These are phyloP conservation scores for Lactarius tabidus DNA, from an alignment of 768 basidiomycete genomes.

Conservation along the genomic window DNA sequence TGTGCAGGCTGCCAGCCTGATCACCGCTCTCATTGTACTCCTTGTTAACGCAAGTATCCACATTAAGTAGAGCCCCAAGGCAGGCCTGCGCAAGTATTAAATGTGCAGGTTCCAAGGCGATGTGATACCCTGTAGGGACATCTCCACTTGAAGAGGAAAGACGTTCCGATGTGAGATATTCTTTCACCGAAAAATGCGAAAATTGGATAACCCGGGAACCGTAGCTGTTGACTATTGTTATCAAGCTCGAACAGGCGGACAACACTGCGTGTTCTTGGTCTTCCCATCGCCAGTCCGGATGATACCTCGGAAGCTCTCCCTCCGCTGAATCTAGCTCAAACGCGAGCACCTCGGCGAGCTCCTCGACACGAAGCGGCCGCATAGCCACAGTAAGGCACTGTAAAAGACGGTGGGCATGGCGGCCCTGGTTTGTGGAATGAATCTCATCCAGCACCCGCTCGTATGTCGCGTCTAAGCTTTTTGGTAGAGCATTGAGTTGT, in stretches of 20 bases:
- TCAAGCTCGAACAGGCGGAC: not conserved
- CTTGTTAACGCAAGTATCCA: too few relatives aligned
- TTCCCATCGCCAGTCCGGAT: not conserved
- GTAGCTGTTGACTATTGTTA: not conserved
- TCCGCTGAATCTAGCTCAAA: not conserved
- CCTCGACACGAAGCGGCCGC: not conserved
- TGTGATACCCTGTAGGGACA: not conserved
- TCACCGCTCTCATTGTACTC: too few relatives aligned
- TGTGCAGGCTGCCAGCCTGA: not conserved
- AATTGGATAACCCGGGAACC: not conserved
- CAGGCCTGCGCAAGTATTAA: not conserved
- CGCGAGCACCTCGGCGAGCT: not conserved
- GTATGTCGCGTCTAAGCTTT: not conserved
- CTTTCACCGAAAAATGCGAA: not conserved
- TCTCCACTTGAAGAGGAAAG: not conserved
- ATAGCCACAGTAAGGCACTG: not conserved
- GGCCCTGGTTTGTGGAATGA: not conserved
- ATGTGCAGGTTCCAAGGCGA: not conserved
- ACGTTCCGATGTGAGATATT: not conserved
- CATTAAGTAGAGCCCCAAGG: not conserved
- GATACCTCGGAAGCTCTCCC: not conserved
- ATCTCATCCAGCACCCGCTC: not conserved
- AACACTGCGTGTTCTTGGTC: not conserved
- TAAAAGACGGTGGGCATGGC: not conserved
- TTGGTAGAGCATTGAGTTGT: not conserved